These are phyloP conservation scores for Bruguiera gymnorhiza DNA, from an alignment of 345 rosid genomes.

Conservation along the genomic window DNA sequence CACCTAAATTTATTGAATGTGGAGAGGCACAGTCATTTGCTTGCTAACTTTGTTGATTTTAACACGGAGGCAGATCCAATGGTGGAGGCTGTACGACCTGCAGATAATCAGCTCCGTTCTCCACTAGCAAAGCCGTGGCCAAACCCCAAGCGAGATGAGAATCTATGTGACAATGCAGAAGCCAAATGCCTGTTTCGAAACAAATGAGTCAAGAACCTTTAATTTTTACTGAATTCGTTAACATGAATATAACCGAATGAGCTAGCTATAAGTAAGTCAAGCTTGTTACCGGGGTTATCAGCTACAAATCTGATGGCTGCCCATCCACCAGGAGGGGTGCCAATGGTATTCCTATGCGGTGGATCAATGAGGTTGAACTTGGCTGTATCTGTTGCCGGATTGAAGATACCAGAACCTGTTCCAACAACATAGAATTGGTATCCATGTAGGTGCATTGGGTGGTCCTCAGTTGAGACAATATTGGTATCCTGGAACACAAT, in stretches of 20 bases:
- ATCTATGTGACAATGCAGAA: constrained; percentile 85
- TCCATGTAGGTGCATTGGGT: constrained; percentile 94
- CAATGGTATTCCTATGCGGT: constrained; percentile 74
- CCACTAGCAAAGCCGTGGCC: constrained; percentile 68
- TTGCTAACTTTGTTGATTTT: constrained; percentile 18
- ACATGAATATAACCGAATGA: no score
- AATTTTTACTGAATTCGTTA: neutral
- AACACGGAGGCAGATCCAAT: constrained; percentile 74
- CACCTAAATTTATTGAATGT: neutral
- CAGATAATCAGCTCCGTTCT: constrained; percentile 65
- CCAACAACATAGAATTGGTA: constrained; percentile 72
- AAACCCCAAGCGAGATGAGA: constrained; percentile 65
- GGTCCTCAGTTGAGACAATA: constrained; percentile 66
- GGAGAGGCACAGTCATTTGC: constrained; percentile 11
- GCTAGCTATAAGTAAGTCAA: neutral
- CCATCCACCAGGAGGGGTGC: constrained; percentile 90
- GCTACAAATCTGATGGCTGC: constrained; percentile 77
- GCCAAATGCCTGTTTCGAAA: constrained; percentile 53
- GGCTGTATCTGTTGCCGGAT: constrained; percentile 51
- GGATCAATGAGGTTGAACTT: constrained; percentile 78
- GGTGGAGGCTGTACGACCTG: constrained; percentile 87
- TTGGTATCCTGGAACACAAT: constrained; percentile 80
- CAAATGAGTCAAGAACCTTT: constrained; percentile 1
- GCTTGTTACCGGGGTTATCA: constrained; percentile 69
- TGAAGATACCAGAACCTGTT: constrained; percentile 69